A percentile compares a stretch with the other conserved stretches of the same genome.
phyloP scores from a whole-genome alignment of 768 basidiomycete genomes.

The Steccherinum ochraceum region DNA sequence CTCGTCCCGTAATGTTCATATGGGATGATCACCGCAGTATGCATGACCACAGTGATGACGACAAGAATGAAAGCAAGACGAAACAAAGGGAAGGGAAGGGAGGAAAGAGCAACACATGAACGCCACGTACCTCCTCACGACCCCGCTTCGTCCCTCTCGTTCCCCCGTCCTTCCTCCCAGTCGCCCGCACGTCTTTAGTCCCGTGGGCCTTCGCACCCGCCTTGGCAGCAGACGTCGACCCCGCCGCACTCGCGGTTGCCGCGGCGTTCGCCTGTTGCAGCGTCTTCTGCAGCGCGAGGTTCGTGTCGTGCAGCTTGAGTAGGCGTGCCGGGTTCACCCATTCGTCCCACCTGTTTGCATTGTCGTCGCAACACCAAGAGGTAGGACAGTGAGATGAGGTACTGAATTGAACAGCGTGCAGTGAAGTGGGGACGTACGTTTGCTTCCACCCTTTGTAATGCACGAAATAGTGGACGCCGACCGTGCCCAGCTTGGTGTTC shows the following conservation, averaged over 20 bases:
- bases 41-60: no score
- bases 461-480: conserved; percentile 86
- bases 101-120: no score
- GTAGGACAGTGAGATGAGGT: conserved; percentile 1
- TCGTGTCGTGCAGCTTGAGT: conserved; percentile 79
- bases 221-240: conserved; percentile 21
- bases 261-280: conserved; percentile 45
- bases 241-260: conserved; percentile 28
- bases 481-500: conserved; percentile 48
- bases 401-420: not conserved
- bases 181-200: conserved; percentile 13
- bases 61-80: no score
- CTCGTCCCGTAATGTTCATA: no score
- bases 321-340: conserved; percentile 83
- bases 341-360: conserved; percentile 79
- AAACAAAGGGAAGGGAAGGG: no score
- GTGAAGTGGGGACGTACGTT: conserved; percentile 49
- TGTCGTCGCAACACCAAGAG: conserved; percentile 1
- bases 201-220: conserved; percentile 11
- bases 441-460: conserved; percentile 99
- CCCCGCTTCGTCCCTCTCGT: conserved; percentile 62
- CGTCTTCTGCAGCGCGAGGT: conserved; percentile 69
- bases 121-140: conserved; percentile 56
- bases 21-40: not conserved
- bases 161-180: conserved; percentile 53